These are phyloP conservation scores for Benincasa hispida DNA, from an alignment of 306 rosid species.

Conservation along the genomic window DNA sequence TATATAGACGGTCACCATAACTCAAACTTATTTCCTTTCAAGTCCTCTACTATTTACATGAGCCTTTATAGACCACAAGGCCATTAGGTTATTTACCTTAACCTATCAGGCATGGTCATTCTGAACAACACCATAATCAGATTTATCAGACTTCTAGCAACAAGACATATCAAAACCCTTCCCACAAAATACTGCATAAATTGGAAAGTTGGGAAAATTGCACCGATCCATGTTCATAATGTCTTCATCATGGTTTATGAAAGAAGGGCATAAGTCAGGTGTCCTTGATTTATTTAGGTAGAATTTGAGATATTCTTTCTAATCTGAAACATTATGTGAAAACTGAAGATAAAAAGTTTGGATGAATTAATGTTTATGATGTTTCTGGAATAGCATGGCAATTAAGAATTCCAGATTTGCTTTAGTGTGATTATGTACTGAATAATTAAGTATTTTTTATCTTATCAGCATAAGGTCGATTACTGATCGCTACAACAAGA, in stretches of 20 bases:
- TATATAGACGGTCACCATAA: not conserved
- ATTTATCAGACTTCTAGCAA: not conserved
- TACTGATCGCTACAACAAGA: not conserved
- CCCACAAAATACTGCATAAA: not conserved
- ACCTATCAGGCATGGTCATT: not conserved
- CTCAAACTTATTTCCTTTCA: not conserved
- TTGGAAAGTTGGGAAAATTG: not conserved
- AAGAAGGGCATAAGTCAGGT: not conserved
- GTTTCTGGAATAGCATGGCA: not conserved
- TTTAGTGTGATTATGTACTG: not conserved
- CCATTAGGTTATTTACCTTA: not conserved
- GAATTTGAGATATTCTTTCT: not conserved
- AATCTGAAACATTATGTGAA: not conserved
- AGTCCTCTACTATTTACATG: too few species aligned
- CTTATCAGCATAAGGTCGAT: slow-evolving; percentile 11
- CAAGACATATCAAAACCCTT: not conserved
- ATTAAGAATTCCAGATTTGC: not conserved
- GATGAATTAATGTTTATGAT: not conserved
- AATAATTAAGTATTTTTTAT: not conserved
- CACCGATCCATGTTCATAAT: not conserved
- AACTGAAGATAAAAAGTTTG: not conserved
- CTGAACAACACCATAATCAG: not conserved
- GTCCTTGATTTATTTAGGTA: not conserved
- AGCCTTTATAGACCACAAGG: too few species aligned
- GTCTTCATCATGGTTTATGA: not conserved